phyloP scores from a whole-genome alignment of 495 filamentous ascomycete genomes.

The Cercophora sp. region DNA sequence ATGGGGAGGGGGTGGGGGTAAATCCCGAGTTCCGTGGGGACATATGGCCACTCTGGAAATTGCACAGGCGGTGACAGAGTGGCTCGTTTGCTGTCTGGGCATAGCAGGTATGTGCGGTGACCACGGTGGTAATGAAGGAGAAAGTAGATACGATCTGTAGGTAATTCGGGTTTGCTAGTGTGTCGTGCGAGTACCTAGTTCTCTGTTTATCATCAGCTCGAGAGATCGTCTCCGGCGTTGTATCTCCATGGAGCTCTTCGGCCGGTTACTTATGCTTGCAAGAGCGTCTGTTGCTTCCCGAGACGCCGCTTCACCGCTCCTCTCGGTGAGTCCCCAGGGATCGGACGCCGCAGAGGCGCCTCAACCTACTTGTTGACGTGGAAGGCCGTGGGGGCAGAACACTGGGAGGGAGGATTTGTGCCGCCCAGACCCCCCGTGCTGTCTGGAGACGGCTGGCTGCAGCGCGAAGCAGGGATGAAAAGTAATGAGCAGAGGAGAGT shows the following conservation, averaged over 20 bases:
- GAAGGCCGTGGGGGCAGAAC: neutral
- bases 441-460: neutral
- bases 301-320: neutral
- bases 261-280: neutral
- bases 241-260: neutral
- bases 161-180: neutral
- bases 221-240: neutral
- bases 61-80: too few species aligned
- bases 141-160: neutral
- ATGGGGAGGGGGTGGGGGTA: neutral
- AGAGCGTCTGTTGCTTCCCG: neutral
- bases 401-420: neutral
- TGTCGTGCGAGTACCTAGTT: neutral
- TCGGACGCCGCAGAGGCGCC: neutral
- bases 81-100: too few species aligned
- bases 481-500: neutral
- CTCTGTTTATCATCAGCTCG: neutral
- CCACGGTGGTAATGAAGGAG: neutral
- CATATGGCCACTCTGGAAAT: too few species aligned
- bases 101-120: neutral
- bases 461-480: neutral
- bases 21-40: too few species aligned
- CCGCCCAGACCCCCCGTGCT: neutral
- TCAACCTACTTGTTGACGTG: neutral
- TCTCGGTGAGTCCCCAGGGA: neutral